These are phyloP conservation scores for Prototheca wickerhamii DNA, from an alignment of 163 green algal genomes.

Conservation along the genomic window DNA sequence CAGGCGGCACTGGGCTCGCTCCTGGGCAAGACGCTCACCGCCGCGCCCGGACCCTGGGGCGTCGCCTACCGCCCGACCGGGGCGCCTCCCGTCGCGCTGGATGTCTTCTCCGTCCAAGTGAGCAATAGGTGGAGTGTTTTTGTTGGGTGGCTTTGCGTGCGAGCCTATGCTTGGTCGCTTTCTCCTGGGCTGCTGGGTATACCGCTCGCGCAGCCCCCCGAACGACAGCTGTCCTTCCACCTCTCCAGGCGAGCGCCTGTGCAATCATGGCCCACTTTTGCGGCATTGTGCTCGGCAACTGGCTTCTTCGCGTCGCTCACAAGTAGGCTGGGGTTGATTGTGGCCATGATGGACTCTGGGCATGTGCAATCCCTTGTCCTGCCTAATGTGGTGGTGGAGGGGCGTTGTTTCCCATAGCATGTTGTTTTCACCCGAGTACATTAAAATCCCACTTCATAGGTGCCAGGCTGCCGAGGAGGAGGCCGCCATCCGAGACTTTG, in stretches of 20 bases:
- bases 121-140: not conserved
- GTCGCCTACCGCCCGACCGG: constrained; percentile 14
- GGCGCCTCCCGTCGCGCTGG: constrained; percentile 42
- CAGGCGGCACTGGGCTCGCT: constrained; percentile 42
- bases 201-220: too few relatives aligned
- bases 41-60: constrained; percentile 15
- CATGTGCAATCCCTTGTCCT: too few relatives aligned
- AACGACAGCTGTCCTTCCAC: not conserved
- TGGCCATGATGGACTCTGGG: too few relatives aligned
- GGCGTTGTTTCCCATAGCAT: too few relatives aligned
- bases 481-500: not conserved
- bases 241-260: constrained; percentile 45
- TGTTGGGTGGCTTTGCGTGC: not conserved
- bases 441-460: not conserved
- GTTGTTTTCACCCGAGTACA: too few relatives aligned
- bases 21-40: constrained; percentile 49
- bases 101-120: constrained; percentile 54
- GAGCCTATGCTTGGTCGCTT: not conserved
- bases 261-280: constrained; percentile 56
- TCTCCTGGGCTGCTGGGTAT: too few relatives aligned
- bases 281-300: constrained; percentile 39
- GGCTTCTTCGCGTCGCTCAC: constrained; percentile 27
- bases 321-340: constrained; percentile 21
- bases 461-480: not conserved
- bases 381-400: too few relatives aligned